Conservation (phyloP, 257 asterid species). For the Solanum habrochaites region DNA sequence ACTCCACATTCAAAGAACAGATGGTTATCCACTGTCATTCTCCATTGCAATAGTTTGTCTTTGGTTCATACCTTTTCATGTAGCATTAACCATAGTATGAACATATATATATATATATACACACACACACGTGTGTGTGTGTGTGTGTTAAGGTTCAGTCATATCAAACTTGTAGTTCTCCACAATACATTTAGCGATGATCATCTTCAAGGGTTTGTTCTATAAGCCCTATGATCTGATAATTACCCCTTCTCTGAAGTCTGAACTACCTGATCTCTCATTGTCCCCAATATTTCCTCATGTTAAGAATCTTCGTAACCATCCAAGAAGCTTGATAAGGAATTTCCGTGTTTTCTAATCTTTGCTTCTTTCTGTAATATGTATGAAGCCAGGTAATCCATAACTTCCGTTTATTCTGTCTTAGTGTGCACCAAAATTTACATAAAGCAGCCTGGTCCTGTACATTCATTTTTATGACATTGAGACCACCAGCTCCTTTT, state of each 20-base stretch:
- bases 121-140: no score
- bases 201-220: not conserved
- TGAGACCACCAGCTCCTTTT: not conserved
- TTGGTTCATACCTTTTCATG: not conserved
- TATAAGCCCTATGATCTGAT: not conserved
- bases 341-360: not conserved
- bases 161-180: not conserved
- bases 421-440: not conserved
- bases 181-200: no score
- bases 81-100: no score
- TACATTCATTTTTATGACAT: not conserved
- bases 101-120: no score
- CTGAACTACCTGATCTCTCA: not conserved
- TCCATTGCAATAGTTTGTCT: not conserved
- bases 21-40: no score
- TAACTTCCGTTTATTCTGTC: not conserved
- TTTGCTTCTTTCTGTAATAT: not conserved
- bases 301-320: not conserved
- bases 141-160: not conserved
- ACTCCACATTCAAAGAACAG: no score
- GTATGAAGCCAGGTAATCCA: not conserved
- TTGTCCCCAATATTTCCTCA: not conserved
- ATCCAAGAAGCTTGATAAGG: not conserved
- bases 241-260: not conserved
- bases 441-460: not conserved